A percentile compares a stretch with the other conserved stretches of the same genome.
Evolutionary conservation across 352 stramenopile species (phyloP).

Genomic region (Thraustochytrium sp.): DNA sequence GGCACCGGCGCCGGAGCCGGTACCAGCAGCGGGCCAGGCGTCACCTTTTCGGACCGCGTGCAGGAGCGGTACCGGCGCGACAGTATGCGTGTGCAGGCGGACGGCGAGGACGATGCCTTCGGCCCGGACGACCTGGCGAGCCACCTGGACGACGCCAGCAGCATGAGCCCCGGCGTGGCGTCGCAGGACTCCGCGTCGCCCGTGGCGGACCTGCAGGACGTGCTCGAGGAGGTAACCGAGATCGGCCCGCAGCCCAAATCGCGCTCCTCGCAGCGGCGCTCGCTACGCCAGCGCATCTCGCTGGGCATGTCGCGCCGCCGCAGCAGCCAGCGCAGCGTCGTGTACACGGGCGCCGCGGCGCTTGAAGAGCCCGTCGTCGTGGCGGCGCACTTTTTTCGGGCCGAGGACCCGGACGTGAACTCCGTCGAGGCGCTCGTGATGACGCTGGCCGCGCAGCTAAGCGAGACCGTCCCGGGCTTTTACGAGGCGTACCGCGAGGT

Average conservation of each 20-base stretch:
- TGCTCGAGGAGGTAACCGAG: background rate
- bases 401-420: background rate
- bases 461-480: background rate
- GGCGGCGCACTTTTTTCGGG: background rate
- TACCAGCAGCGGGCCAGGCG: too few relatives aligned
- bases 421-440: background rate
- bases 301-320: background rate
- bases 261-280: background rate
- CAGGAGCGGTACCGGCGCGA: too few relatives aligned
- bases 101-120: too few relatives aligned
- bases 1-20: too few relatives aligned
- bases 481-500: background rate
- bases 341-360: background rate
- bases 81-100: too few relatives aligned
- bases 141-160: too few relatives aligned
- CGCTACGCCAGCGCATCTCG: background rate
- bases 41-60: too few relatives aligned
- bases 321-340: background rate
- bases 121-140: too few relatives aligned
- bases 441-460: background rate
- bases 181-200: too few relatives aligned
- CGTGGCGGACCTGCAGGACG: too few relatives aligned
- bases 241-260: background rate
- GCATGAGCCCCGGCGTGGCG: too few relatives aligned
- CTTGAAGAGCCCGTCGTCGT: background rate